Evolutionary conservation across 805 yeast species (phyloP), one percentile per base, ranked within the genome.

Genomic region (Pichia ethanolica): DNA sequence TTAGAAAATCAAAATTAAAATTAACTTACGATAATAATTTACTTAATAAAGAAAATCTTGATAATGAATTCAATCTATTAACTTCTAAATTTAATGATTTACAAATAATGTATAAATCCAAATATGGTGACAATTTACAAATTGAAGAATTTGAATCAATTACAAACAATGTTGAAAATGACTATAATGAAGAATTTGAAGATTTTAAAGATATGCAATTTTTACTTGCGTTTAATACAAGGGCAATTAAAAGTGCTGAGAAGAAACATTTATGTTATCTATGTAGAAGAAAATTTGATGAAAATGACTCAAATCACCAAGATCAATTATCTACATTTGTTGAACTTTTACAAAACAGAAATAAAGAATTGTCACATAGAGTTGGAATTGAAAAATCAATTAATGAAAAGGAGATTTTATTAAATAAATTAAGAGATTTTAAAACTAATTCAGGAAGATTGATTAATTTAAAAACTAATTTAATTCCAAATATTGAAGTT

Each of bases 181-280:
- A 82, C 40, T 77, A 79, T 54, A 74, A 78, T 39, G 73, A 73
- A 20, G 80, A 88, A 0, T 67, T 79, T 13, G 86, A 83, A 53
- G 82, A 84, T 48, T 61, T 79, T 34, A 87, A 87, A 59, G 80
- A 86, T 55, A 77, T 76, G 33, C 81, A 79, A 41, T 86, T 89
- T 3, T 82, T 90, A 0, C 69, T 79, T 28, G 78, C 78, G 39
- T 89, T 83, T 65, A 89, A 86, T 59, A 65, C 72, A 26, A 78
- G 78, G 41, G 97, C 97, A 0, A 65, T 86, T 10, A 75, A 78
- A 33, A 64, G 76, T 39, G 93, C 95, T 0, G 67, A 78, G 30
- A 59, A 62, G 5, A 72, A 75, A 8, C 73, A 81, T 10, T 71
- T 77, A 44, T 91, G 97, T 64, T 68, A 82, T 40, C 68, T 90